These are phyloP conservation scores for Claviceps sp. DNA, from an alignment of 2,329 filamentous ascomycete species.

Conservation along the genomic window DNA sequence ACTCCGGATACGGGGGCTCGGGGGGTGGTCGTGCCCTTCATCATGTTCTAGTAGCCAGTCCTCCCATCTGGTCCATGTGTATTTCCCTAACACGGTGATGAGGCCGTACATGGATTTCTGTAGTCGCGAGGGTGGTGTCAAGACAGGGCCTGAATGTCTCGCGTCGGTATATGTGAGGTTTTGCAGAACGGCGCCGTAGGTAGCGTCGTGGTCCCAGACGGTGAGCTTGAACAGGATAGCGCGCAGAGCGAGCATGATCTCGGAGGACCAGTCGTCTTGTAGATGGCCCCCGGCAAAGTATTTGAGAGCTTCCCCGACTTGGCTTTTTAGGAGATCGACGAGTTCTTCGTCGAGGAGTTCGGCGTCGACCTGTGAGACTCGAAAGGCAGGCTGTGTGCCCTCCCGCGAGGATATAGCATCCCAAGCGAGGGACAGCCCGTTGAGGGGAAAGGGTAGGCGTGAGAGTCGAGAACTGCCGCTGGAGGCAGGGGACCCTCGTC, in stretches of 20 bases:
- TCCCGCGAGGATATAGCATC: slow-evolving; percentile 58
- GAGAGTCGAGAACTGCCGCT: slow-evolving; percentile 40
- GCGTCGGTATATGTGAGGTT: slow-evolving; percentile 86
- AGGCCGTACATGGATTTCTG: slow-evolving; percentile 80
- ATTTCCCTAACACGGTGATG: slow-evolving; percentile 74
- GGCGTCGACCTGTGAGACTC: slow-evolving; percentile 91
- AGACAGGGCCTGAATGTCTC: slow-evolving; percentile 45
- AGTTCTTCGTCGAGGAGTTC: slow-evolving; percentile 92
- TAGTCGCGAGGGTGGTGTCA: slow-evolving; percentile 58
- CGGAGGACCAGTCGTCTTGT: slow-evolving; percentile 74
- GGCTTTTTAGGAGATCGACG: slow-evolving; percentile 67
- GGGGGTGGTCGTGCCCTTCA: slow-evolving; percentile 53
- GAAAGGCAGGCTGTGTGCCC: slow-evolving; percentile 72
- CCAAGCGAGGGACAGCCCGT: slow-evolving; percentile 49
- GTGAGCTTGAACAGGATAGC: slow-evolving; percentile 84
- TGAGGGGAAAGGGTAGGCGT: slow-evolving; percentile 49
- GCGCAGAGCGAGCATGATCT: slow-evolving; percentile 67
- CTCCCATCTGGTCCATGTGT: slow-evolving; percentile 88
- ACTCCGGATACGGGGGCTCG: slow-evolving; percentile 33
- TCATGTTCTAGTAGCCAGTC: slow-evolving; percentile 67
- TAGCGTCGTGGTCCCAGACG: slow-evolving; percentile 92
- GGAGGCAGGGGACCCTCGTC: slow-evolving; percentile 39
- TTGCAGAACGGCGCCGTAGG: slow-evolving; percentile 85
- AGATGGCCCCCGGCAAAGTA: slow-evolving; percentile 66
- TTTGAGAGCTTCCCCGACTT: slow-evolving; percentile 78